Evolutionary conservation across 148 eudicot genomes (phyloP).

Genomic region (Amaranthus cruentus): DNA sequence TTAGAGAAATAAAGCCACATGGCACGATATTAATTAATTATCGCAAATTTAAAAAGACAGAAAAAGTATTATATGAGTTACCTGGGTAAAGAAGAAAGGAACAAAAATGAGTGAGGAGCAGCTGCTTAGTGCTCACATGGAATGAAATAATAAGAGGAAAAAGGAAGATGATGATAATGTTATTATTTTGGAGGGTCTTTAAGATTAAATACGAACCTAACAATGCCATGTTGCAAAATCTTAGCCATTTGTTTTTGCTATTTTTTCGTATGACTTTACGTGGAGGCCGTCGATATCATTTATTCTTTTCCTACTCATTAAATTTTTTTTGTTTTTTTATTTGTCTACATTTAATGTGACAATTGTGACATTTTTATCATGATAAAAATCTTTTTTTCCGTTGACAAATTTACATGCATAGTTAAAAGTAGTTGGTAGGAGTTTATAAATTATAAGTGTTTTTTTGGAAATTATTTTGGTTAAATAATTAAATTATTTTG

Average conservation of each 20-base stretch:
- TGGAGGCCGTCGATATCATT: slow-evolving; percentile 22
- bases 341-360: slow-evolving; percentile 1
- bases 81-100: neutral
- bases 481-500: too few species aligned
- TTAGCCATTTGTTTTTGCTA: slow-evolving; percentile 18
- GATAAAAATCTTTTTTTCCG: too few species aligned
- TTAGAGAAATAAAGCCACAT: too few species aligned
- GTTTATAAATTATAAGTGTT: too few species aligned
- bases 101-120: neutral
- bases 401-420: too few species aligned
- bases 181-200: slow-evolving; percentile 15
- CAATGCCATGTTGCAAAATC: slow-evolving; percentile 21
- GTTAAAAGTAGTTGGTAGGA: too few species aligned
- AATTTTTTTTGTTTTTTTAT: slow-evolving; percentile 1
- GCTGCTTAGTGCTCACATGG: too few species aligned
- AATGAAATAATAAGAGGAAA: neutral
- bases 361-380: neutral
- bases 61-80: neutral
- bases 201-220: slow-evolving; percentile 30
- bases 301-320: neutral
- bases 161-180: slow-evolving; percentile 19
- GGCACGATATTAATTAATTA: neutral
- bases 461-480: too few species aligned
- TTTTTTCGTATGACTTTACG: slow-evolving; percentile 19
- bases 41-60: neutral